Evolutionary conservation across 2,329 filamentous ascomycete species (phyloP), one percentile per base, ranked within the genome.

Genomic region (Neofusicoccum ribis): DNA sequence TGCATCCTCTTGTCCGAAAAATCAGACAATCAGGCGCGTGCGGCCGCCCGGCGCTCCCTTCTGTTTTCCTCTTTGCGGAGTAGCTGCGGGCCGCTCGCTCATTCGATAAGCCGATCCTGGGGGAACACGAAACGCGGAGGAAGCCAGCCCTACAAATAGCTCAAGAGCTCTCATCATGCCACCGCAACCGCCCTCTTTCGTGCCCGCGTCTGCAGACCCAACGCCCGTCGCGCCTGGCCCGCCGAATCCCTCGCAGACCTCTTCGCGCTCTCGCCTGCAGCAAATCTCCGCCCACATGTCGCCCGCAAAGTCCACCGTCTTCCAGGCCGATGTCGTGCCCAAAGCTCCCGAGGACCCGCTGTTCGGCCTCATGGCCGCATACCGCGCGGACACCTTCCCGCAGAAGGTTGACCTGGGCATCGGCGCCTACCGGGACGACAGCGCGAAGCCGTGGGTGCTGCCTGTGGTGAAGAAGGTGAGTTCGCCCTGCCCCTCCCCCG

Each of bases 401-500:
- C 88, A 91, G 79, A 99, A 99, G 83, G 91, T 99, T 70, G 95
- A 99, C 81, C 81, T 99, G 80, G 93, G 95, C 77, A 86, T 98
- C 82, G 95, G 95, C 72, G 95, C 95, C 66, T 99, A 99, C 81
- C 87, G 95, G 77, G 95, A 97, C 75, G 85, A 98, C 81, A 90
- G 93, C 76, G 94, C 93, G 67, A 98, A 98, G 83, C 95, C 95
- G 3, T 99, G 95, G 95, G 89, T 99, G 68, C 82, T 99, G 68
- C 94, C 95, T 20, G 94, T 98, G 2, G 94, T 98, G 68, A 96
- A 92, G 82, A 96, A 96, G 91, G 94, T 96, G 82, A 75, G 82
- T 65, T 14, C 15, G 23, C 47, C 47, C 23, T 37, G 23, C 47
- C 20, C 11, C 49, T 43, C 9, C 41, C 12, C 41, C 23, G 58